Base-by-base conservation (phyloP, 2,329 filamentous ascomycete species). In the Epichloe sp. region DNA sequence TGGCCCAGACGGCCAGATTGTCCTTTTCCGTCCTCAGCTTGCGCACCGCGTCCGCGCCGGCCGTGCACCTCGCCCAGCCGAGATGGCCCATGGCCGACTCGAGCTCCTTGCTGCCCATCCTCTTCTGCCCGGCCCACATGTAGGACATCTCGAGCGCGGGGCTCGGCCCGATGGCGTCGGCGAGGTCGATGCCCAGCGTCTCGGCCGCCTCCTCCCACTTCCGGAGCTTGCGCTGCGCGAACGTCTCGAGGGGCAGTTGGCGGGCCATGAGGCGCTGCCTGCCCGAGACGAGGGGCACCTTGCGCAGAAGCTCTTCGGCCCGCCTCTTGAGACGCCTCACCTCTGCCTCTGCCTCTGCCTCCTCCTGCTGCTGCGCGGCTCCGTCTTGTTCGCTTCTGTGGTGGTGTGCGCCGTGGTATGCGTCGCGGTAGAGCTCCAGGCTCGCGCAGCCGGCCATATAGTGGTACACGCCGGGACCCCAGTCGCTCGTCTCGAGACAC, bases 131-230 rank as follows among this genome's bases (percentile, higher is more conserved):
- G 61, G 88, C 90, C 90, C 90, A 97, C 59, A 97, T 81, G 65
- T 91, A 95, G 12, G 86, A 83, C 85, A 97, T 95, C 70, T 97
- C 93, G 60, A 89, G 80, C 0, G 88, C 73, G 0, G 93, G 93
- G 53, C 83, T 86, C 3, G 87, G 75, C 0, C 89, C 89, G 8
- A 94, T 75, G 0, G 86, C 89, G 58, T 97, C 91, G 2, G 85
- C 77, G 3, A 96, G 72, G 46, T 83, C 78, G 35, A 88, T 68
- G 2, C 76, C 73, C 66, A 82, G 78, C 44, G 77, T 72, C 61
- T 83, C 83, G 4, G 86, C 82, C 21, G 88, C 77, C 34, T 82
- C 80, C 60, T 94, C 85, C 90, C 90, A 96, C 66, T 95, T 95
- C 50, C 80, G 76, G 14, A 97, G 69, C 70, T 95, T 97, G 52